phyloP scores from a whole-genome alignment of 306 rosid genomes.

The Cucumis melo region DNA sequence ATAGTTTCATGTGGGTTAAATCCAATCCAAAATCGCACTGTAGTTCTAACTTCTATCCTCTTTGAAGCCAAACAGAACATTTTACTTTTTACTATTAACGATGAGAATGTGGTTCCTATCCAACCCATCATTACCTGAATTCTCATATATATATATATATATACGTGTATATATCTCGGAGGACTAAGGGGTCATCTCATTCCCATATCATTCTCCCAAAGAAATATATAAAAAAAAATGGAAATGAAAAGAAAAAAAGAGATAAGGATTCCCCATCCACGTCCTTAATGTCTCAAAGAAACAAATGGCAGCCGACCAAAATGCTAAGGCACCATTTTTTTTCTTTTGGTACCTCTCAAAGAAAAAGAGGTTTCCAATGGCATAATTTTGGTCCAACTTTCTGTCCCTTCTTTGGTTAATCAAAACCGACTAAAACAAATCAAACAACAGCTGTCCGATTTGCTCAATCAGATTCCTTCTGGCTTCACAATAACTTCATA shows the following conservation, averaged over 20 bases:
- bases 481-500: background rate
- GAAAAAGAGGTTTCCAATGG: background rate
- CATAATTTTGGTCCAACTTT: constrained; percentile 2
- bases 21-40: background rate
- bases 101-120: background rate
- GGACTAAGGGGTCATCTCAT: background rate
- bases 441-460: constrained; percentile 3
- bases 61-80: background rate
- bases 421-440: constrained; percentile 3
- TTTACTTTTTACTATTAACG: background rate
- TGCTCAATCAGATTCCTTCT: constrained; percentile 4
- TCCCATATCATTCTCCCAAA: background rate
- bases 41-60: background rate
- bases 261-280: constrained; percentile 6
- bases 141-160: background rate
- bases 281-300: background rate
- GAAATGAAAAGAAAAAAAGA: background rate
- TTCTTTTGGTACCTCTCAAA: background rate
- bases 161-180: no score
- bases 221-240: background rate
- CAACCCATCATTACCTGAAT: background rate
- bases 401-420: background rate
- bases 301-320: constrained; percentile 4
- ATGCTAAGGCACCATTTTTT: background rate
- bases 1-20: background rate